Conservation (phyloP, 176 grass and related monocot species). For the Themeda triandra region DNA sequence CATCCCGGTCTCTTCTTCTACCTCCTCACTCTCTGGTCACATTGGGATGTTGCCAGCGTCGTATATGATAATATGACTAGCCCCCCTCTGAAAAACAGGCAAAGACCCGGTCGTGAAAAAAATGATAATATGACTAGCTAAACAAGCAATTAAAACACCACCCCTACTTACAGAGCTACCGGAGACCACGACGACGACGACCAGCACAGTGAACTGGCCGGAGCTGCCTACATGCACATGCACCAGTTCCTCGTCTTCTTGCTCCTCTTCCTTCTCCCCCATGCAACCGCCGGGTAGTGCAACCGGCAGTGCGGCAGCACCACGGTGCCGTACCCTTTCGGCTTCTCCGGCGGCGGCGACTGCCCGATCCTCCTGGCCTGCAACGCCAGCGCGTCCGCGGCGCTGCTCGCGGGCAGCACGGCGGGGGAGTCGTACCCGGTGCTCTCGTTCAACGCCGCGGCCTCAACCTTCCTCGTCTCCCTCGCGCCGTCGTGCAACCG, state of each 20-base stretch:
- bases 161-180: too few relatives aligned
- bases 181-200: background rate
- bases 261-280: too few relatives aligned
- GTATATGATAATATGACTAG: too few relatives aligned
- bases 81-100: too few relatives aligned
- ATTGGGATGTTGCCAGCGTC: background rate
- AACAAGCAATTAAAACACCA: background rate
- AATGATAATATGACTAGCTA: background rate
- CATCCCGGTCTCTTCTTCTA: background rate
- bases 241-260: background rate
- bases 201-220: background rate
- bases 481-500: slow-evolving; percentile 32
- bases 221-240: background rate
- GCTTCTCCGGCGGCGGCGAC: slow-evolving; percentile 33
- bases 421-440: background rate
- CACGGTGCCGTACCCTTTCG: slow-evolving; percentile 45
- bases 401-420: background rate
- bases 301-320: slow-evolving; percentile 23
- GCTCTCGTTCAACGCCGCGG: background rate
- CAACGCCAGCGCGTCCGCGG: background rate
- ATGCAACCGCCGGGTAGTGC: background rate
- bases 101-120: too few relatives aligned
- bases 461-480: slow-evolving; percentile 1
- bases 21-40: background rate
- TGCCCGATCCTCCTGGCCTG: slow-evolving; percentile 41